Evolutionary conservation across 164 flowering plant genomes (phyloP), one percentile per base, ranked within the genome.

Genomic region (Stephania cephalantha): DNA sequence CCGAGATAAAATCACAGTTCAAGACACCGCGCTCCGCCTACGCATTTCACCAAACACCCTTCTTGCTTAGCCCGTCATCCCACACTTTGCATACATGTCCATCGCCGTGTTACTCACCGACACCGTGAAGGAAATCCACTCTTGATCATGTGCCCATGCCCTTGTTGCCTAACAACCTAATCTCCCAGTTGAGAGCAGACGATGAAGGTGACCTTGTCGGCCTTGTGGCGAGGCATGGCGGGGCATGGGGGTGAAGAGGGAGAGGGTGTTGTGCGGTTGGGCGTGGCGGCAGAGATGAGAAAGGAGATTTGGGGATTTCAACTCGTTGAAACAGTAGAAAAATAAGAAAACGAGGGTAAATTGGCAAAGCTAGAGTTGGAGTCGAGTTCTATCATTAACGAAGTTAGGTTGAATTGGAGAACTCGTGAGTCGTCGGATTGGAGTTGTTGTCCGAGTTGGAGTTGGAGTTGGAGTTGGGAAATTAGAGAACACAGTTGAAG

Each of bases 71-170:
- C 69, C 63, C 78, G 88, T 75, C 46, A 74, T 61, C 35, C 90
- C 89, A 72, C 90, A 87, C 71, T 90, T 91, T 22, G 79, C 88
- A 73, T 91, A 90, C 90, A 88, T 80, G 77, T 90, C 90, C 89
- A 91, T 86, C 15, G 80, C 76, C 1, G 89, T 82, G 79, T 91
- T 91, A 20, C 83, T 77, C 11, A 75, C 81, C 63, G 79, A 84
- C 9, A 83, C 82, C 18, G 83, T 73, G 31, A 52, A 75, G 4
- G 72, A 78, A 82, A 73, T 1, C 93, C 92, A 78, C 65, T 72
- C 75, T 88, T 91, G 66, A 85, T 53, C 81, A 85, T 77, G 50
- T 46, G 82, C 9, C 70, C 83, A 73, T 87, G 86, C 31, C 82
- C 88, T 17, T 81, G 87, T 20, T 30, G 30, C 46, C 93, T 92